phyloP scores from a whole-genome alignment of 176 grass and related monocot species.

The Miscanthus lutarioriparius region DNA sequence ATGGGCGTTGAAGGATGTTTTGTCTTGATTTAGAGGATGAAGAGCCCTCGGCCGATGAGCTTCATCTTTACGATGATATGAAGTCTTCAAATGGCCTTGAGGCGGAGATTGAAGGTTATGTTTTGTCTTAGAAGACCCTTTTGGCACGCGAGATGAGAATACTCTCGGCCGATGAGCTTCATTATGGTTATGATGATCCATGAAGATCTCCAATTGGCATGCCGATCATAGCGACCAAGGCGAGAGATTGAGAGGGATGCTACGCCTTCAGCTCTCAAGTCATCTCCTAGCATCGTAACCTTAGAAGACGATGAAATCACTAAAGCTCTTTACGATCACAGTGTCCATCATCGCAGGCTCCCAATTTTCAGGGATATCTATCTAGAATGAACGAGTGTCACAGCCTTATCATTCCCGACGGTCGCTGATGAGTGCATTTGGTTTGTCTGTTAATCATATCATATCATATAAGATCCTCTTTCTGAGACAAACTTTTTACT shows the following conservation, averaged over 20 bases:
- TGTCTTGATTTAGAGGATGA: too few species aligned
- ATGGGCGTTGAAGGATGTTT: too few species aligned
- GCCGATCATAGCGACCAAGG: neutral
- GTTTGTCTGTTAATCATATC: neutral
- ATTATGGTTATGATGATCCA: too few species aligned
- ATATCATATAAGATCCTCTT: too few species aligned
- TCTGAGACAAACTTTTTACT: too few species aligned
- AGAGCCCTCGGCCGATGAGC: too few species aligned
- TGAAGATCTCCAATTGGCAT: neutral
- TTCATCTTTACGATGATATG: too few species aligned
- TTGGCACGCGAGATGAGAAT: neutral
- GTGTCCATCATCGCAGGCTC: constrained; percentile 19
- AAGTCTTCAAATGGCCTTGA: too few species aligned
- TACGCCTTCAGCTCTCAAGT: neutral
- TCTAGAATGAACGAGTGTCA: constrained; percentile 34
- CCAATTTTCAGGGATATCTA: constrained; percentile 52
- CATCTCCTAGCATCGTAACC: too few species aligned
- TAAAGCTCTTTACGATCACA: constrained; percentile 36
- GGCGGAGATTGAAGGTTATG: neutral
- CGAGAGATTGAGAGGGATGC: too few species aligned
- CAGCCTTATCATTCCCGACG: neutral
- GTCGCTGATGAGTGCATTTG: constrained; percentile 1
- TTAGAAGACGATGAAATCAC: too few species aligned
- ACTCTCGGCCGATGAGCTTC: neutral
- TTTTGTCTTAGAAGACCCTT: neutral